phyloP scores from a whole-genome alignment of 495 filamentous ascomycete species.

The Cercophora newfieldiana region DNA sequence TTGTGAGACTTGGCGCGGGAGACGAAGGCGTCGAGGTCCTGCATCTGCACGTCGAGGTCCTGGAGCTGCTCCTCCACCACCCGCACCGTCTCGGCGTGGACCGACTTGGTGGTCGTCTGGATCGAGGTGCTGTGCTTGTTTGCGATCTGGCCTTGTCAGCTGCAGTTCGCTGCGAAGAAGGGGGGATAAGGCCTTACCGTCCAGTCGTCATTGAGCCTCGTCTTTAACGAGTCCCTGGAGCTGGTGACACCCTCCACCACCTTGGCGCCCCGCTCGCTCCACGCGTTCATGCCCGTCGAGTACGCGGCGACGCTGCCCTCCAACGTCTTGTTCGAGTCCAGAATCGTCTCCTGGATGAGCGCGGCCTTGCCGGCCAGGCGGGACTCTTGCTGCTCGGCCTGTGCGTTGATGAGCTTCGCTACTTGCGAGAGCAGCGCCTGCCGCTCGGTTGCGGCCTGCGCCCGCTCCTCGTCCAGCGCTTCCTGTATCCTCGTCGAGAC shows the following conservation, averaged over 20 bases:
- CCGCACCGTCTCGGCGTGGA: constrained; percentile 84
- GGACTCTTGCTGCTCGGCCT: constrained; percentile 68
- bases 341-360: constrained; percentile 60
- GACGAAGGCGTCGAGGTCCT: constrained; percentile 86
- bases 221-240: constrained; percentile 75
- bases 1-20: too few species aligned
- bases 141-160: constrained; percentile 58
- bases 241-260: constrained; percentile 69
- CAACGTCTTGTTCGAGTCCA: constrained; percentile 59
- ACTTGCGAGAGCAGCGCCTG: constrained; percentile 74
- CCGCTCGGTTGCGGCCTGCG: constrained; percentile 70
- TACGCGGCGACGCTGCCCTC: constrained; percentile 64
- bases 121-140: constrained; percentile 79
- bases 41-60: constrained; percentile 83
- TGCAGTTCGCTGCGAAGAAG: constrained; percentile 4
- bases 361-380: constrained; percentile 65
- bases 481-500: constrained; percentile 66
- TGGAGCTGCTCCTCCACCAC: constrained; percentile 88
- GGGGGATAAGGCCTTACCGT: constrained; percentile 57
- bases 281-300: constrained; percentile 70
- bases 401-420: constrained; percentile 69
- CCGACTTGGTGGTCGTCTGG: constrained; percentile 75
- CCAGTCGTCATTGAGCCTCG: constrained; percentile 85
- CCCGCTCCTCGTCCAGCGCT: constrained; percentile 72
- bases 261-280: constrained; percentile 66